Evolutionary conservation across 495 filamentous ascomycete species (phyloP).

Genomic region (Lophiotrema nucula): DNA sequence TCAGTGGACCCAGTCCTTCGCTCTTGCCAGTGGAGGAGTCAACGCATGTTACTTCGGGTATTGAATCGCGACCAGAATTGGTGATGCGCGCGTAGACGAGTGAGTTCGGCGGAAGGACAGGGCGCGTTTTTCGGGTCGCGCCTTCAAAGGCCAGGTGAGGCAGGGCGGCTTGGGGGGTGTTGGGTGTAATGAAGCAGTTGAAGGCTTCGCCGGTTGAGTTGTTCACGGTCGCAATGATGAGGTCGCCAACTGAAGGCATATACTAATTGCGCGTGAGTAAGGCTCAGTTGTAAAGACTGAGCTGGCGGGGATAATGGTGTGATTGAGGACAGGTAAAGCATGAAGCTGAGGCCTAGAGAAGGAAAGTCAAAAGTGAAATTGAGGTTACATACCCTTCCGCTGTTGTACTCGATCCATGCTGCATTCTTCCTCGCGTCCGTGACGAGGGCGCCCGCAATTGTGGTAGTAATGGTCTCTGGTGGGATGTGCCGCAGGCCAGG

Average conservation of each 20-base stretch:
- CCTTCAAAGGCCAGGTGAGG: conserved; percentile 88
- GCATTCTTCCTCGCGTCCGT: conserved; percentile 76
- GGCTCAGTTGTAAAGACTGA: neutral
- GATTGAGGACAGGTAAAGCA: neutral
- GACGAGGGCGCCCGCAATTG: conserved; percentile 74
- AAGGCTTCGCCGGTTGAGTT: conserved; percentile 73
- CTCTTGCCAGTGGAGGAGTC: conserved; percentile 81
- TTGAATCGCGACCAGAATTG: conserved; percentile 73
- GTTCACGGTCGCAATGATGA: conserved; percentile 80
- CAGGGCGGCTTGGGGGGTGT: conserved; percentile 71
- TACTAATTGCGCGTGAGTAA: conserved; percentile 54
- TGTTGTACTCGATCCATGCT: conserved; percentile 70
- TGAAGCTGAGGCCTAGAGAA: neutral
- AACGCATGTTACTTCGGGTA: conserved; percentile 87
- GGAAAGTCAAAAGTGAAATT: too few relatives aligned
- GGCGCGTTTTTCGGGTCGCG: conserved; percentile 88
- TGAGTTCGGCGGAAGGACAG: conserved; percentile 67
- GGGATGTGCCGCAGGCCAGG: conserved; percentile 77
- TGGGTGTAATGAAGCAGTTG: conserved; percentile 66
- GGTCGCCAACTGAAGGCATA: conserved; percentile 70
- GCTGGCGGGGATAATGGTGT: neutral
- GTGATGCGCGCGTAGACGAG: conserved; percentile 83
- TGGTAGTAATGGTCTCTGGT: conserved; percentile 67
- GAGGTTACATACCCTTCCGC: conserved; percentile 55
- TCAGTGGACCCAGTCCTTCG: conserved; percentile 83